A percentile compares a stretch with the other conserved stretches of the same genome.
Conservation (phyloP, 257 asterid genomes). For the Solanum bulbocastanum region DNA sequence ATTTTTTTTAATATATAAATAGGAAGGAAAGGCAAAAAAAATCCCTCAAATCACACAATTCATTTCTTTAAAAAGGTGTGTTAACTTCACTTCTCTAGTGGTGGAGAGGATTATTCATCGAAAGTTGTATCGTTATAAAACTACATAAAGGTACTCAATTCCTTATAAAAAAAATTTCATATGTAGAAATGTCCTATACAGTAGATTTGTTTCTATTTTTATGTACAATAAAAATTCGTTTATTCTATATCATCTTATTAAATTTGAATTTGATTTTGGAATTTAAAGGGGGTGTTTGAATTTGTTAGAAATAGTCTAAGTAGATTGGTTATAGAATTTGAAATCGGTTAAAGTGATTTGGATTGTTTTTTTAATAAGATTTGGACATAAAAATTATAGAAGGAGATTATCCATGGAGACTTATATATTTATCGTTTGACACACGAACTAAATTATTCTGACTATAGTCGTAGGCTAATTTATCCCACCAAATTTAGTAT, state of each 20-base stretch:
- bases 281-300: background rate
- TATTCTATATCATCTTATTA: background rate
- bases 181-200: background rate
- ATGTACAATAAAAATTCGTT: accelerated
- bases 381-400: background rate
- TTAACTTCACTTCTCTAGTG: background rate
- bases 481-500: background rate
- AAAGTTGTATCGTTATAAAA: background rate
- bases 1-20: background rate
- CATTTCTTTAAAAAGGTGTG: background rate
- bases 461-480: background rate
- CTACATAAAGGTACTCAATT: background rate
- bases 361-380: background rate
- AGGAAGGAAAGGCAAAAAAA: background rate
- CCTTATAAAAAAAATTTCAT: background rate
- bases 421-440: background rate
- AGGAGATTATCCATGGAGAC: background rate
- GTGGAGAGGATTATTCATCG: background rate
- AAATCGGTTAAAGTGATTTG: background rate
- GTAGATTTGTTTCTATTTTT: background rate
- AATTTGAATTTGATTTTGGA: background rate
- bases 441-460: background rate
- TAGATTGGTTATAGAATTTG: background rate
- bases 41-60: background rate
- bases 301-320: background rate